These are phyloP conservation scores for Escallonia rubra DNA, from an alignment of 129 eudicot genomes.

Conservation along the genomic window DNA sequence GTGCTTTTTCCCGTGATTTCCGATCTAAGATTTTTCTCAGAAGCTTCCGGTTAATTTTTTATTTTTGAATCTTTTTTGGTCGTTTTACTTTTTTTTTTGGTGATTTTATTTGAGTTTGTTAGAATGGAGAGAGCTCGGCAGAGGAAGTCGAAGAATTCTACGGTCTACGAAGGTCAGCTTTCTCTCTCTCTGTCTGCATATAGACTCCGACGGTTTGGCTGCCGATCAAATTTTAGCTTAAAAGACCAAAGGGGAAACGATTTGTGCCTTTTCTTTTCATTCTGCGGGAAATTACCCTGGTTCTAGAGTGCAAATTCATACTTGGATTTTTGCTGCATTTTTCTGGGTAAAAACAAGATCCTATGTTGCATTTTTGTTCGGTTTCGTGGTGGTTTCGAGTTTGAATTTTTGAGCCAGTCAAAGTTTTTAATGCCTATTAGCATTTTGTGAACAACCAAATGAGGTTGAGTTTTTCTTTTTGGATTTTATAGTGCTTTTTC, in stretches of 20 bases:
- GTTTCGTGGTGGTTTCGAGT: too few relatives aligned
- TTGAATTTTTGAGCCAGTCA: too few relatives aligned
- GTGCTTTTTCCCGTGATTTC: slow-evolving; percentile 31
- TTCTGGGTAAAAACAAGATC: too few relatives aligned
- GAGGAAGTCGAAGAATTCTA: slow-evolving; percentile 25
- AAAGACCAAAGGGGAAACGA: background rate
- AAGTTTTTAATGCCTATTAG: too few relatives aligned
- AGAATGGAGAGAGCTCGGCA: slow-evolving; percentile 42
- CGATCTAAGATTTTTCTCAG: slow-evolving; percentile 22
- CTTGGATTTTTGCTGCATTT: too few relatives aligned
- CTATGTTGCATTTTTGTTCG: too few relatives aligned
- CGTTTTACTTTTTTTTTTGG: background rate
- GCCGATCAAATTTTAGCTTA: background rate
- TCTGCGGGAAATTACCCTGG: background rate
- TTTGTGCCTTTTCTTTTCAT: background rate
- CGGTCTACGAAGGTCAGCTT: slow-evolving; percentile 36
- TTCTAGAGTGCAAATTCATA: background rate
- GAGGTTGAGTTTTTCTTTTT: slow-evolving; percentile 10
- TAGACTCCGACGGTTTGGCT: background rate
- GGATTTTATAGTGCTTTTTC: slow-evolving; percentile 13
- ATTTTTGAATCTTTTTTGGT: background rate
- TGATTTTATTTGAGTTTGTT: background rate
- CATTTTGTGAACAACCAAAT: background rate
- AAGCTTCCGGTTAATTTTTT: background rate
- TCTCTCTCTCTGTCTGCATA: background rate